A percentile compares a stretch with the other conserved stretches of the same genome.
These are phyloP conservation scores for Prunus padus DNA, from an alignment of 306 rosid species.

Conservation along the genomic window DNA sequence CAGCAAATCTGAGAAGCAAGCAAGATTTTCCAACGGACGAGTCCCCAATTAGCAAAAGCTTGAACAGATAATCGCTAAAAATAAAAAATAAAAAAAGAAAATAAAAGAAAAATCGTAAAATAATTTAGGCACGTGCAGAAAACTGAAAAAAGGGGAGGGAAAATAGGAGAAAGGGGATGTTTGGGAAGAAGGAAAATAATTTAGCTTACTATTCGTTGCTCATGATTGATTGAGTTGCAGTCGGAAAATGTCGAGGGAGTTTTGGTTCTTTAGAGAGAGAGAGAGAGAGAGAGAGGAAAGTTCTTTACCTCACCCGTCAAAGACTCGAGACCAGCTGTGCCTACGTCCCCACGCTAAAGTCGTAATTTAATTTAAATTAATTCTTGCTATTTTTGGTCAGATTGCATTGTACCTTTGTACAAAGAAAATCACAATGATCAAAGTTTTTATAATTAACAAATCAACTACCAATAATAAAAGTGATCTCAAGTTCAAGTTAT, in stretches of 20 bases:
- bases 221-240: slow-evolving; percentile 37
- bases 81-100: not conserved
- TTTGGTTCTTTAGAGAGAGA: not conserved
- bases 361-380: not conserved
- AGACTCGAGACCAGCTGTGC: not conserved
- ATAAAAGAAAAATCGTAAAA: not conserved
- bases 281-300: not conserved
- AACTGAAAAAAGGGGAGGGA: not conserved
- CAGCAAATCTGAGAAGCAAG: slow-evolving; percentile 90
- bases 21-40: slow-evolving; percentile 97
- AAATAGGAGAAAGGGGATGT: not conserved
- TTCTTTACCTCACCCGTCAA: not conserved
- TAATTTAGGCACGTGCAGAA: not conserved
- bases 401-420: too few species aligned
- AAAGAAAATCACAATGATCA: too few species aligned
- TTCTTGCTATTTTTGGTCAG: not conserved
- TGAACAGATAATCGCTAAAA: slow-evolving; percentile 86
- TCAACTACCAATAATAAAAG: too few species aligned
- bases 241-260: not conserved
- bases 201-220: slow-evolving; percentile 79
- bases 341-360: not conserved
- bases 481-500: too few species aligned
- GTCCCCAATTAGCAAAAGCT: slow-evolving; percentile 90
- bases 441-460: too few species aligned
- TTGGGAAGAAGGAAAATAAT: slow-evolving; percentile 13